Evolutionary conservation across 331 rosid genomes (phyloP), one percentile per base, ranked within the genome.

Genomic region (Malus hybrid): DNA sequence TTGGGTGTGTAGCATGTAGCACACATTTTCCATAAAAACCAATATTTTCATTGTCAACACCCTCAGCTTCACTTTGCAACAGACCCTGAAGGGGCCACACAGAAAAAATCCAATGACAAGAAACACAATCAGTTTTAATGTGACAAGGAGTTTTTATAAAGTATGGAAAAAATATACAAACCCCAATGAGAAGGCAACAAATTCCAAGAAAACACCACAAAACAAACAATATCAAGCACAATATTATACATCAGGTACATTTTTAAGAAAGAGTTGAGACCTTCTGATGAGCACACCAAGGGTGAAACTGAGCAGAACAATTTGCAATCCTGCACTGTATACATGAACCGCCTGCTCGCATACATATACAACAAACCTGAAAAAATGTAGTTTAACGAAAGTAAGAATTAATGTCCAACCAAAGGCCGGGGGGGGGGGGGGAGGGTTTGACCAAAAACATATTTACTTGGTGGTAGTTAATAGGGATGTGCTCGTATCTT

Each of bases 281-380:
- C 91, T 85, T 82, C 62, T 87, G 90, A 77, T 87, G 91, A 80
- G 94, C 90, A 84, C 94, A 89, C 94, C 91, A 89, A 68, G 94
- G 90, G 72, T 87, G 90, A 89, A 89, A 89, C 67, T 71, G 85
- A 72, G 81, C 84, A 77, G 72, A 78, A 75, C 94, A 89, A 74
- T 63, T 80, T 69, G 59, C 77, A 80, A 83, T 74, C 83, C 91
- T 87, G 86, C 94, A 89, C 78, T 72, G 71, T 80, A 85, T 85
- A 66, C 90, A 87, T 69, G 90, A 87, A 32, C 90, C 94, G 1
- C 94, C 94, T 55, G 78, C 42, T 55, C 90, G 85, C 36, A 73
- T 78, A 81, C 91, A 89, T 72, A 89, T 71, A 70, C 86, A 83
- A 77, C 94, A 89, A 70, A 80, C 86, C 94, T 89, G 86, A 63